Base-by-base conservation (phyloP, 768 basidiomycete species). In the Cubamyces lactineus region DNA sequence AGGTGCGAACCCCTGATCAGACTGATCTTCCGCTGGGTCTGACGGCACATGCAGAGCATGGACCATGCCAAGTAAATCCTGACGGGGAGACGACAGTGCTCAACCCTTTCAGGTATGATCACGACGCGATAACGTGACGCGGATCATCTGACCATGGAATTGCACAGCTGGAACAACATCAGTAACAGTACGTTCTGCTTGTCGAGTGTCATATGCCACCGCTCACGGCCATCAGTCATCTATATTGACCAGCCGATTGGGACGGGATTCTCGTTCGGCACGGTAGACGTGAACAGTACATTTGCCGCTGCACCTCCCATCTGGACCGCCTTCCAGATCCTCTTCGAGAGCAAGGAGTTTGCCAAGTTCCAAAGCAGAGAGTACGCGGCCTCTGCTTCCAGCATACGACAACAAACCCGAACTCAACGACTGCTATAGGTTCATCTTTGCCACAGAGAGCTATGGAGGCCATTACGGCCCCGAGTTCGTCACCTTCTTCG, bases 241-340 rank as follows among this genome's bases (percentile, higher is more conserved):
- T 88, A 88, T 68, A 84, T 88, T 34, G 86, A 88, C 69, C 86
- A 88, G 67, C 87, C 86, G 4, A 84, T 88, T 40, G 85, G 85
- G 0, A 81, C 85, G 0, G 86, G 87, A 3, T 87, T 87, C 68
- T 88, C 86, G 0, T 82, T 80, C 57, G 86, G 87, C 16, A 77
- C 71, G 0, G 79, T 82, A 54, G 80, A 78, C 0, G 83, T 85
- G n/a, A 85, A 87, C 63, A 83, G 82, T 71, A 83, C 84, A 1
- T 68, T 80, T 39, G 60, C 82, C n/a, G 85, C 86, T 0, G 83
- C 86, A 1, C 79, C 81, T 0, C 78, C 79, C 19, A 78, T 88
- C 5, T 88, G 87, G 87, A 74, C 79, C 49, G 84, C 82, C 0
- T 84, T 88, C 74, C 87, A 89, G 59, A 66, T 87, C 9, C 73